Base-by-base conservation (phyloP, 306 rosid species). In the Prunus fruticosa region DNA sequence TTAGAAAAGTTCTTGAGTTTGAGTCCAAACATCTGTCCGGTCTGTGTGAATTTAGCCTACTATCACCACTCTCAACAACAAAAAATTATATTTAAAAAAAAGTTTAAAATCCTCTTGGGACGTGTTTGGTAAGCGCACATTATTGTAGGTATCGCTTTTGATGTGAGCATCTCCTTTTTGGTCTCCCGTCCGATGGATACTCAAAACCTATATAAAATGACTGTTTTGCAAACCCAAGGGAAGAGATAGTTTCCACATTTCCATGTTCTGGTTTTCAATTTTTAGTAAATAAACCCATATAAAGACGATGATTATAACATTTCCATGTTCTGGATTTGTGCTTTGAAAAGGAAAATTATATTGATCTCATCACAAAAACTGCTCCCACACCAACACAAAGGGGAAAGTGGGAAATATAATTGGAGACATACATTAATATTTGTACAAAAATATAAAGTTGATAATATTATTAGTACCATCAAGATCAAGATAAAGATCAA, bases 1-100 rank as follows among this genome's bases (percentile, higher is more conserved):
- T 6, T 1, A 38, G 2, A 8, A 38, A 38, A 38, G 2, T 0
- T 7, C 0, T 0, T 6, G 9, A 2, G 43, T 38, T 38, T 2
- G 9, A 6, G 43, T 38, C 0, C 0, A 6, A 38, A 8, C 1
- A 1, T 38, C 9, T 7, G 9, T 1, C 0, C 0, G 1, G 2
- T 38, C 2, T 32, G 1, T 38, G 2, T 38, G 9, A 38, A 7
- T 38, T 38, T 38, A 38, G 10, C 1, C 1, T 38, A 38, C 0
- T 7, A 38, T 38, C 2, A 2, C 43, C 9, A 38, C 43, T 38
- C 0, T 38, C 6, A 32, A 32, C 7, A 32, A 0, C 28, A 38
- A 38, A 38, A 34, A 5, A 34, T 32, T 1, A 0, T 30, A 30
- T 6, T 34, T 5, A 0, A 5, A 34, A 6, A 34, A 38, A 38